Evolutionary conservation across 2,329 filamentous ascomycete species (phyloP), one percentile per base, ranked within the genome.

Genomic region (Neonectria hederae): DNA sequence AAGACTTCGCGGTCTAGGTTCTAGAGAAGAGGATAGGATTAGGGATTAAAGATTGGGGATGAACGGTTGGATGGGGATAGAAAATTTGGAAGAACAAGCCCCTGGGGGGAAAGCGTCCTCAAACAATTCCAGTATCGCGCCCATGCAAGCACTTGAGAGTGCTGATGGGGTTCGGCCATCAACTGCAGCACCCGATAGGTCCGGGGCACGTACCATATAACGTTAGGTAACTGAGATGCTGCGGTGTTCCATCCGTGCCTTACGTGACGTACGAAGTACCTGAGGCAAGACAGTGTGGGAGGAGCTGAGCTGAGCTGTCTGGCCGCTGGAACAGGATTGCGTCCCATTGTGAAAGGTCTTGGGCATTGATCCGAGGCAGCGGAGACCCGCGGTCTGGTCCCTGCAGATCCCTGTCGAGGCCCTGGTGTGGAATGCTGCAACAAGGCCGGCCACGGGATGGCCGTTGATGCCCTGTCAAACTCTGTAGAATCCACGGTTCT

Each of bases 351-450:
- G 26, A 32, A 32, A 32, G 26, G 32, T 9, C 51, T 62, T 49
- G 59, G 57, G 64, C 61, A 55, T 48, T 64, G 64, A 61, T 57
- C 61, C 57, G 57, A 64, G 53, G 64, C 48, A 32, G 48, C 45
- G 57, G 64, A 52, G 52, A 55, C 61, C 43, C 54, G 55, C n/a
- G 54, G 52, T 40, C 32, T 63, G 49, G 63, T 65, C 57, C 63
- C 59, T 63, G 59, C 35, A 30, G 35, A 58, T 55, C 55, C 55
- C 61, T 59, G 61, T 57, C 22, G 42, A 30, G 32, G 13, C 32
- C 28, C 43, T 51, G 52, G 26, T 49, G 30, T 42, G 49, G 60
- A 55, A 54, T 57, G 48, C 40, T 30, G 38, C n/a, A 42, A 42
- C 8, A 42, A 42, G 38, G 38, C 38, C 17, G 10, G 38, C 38